Evolutionary conservation across 1,284 basidiomycete genomes (phyloP), one percentile per base, ranked within the genome.

Genomic region (Amylostereum chailletii): DNA sequence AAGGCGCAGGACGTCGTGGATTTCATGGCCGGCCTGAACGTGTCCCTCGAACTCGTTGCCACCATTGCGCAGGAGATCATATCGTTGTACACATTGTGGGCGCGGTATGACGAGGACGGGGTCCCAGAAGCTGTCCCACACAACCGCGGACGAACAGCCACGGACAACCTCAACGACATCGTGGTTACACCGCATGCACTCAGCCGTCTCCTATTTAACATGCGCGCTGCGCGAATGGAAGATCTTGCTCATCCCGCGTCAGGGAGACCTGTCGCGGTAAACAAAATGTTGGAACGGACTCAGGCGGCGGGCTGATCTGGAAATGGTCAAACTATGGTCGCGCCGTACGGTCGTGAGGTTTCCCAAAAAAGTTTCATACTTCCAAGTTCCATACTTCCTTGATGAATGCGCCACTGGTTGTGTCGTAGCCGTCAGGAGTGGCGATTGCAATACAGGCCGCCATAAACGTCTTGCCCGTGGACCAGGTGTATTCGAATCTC

Each of bases 41-140:
- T 97, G 38, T 91, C 86, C 44, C 75, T 94, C 56, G 77, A 86
- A 0, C 72, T 88, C 43, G 69, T 99, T 27, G 80, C 90, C n/a
- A 86, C 89, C 26, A 85, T 95, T 53, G 81, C 89, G 0, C 94
- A 97, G 64, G 90, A 96, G 65, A 91, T 98, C 57, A 76, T 97
- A 47, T 78, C 85, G 3, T 66, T 92, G n/a, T 97, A 96, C 62
- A 79, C 85, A 4, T 72, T 94, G 0, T 95, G 92, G 90, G 85
- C 89, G 48, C 71, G 79, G 8, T 90, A 94, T 62, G 78, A 76
- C 51, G 84, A 88, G 55, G 81, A 84, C 47, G 65, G 50, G 1
- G 45, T 41, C 26, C 55, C 58, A 27, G 55, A 59, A 29, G 42
- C 42, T 30, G 42, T 36, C 63, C 4, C 58, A 57, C 7, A 57